Percentiles rank a stretch among this genome's conserved stretches.
phyloP scores from a whole-genome alignment of 1,284 basidiomycete species.

The Puccinia polysora region DNA sequence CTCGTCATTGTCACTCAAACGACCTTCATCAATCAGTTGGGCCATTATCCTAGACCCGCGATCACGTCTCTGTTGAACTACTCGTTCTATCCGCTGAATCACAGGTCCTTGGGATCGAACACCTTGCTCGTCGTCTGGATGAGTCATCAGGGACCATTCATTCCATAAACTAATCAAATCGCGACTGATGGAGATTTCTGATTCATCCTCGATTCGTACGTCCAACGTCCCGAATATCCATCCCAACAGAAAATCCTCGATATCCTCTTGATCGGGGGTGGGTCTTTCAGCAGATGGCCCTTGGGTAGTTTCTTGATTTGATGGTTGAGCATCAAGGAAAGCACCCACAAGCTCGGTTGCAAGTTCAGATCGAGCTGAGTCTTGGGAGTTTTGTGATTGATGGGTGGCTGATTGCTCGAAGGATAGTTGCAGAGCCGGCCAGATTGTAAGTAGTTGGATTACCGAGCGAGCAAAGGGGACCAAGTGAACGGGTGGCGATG shows the following conservation, averaged over 20 bases:
- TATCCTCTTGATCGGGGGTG: no score
- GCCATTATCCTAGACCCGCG: background rate
- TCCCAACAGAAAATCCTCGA: slow-evolving; percentile 10
- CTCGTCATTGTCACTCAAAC: background rate
- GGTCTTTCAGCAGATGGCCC: background rate
- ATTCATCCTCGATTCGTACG: no score
- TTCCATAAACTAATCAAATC: slow-evolving; percentile 6
- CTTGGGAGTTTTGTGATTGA: background rate
- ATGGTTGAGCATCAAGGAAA: no score
- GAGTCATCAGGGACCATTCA: background rate
- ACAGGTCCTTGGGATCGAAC: background rate
- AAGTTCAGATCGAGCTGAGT: background rate
- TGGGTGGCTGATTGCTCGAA: background rate
- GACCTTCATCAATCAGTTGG: background rate
- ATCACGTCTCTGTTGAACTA: background rate
- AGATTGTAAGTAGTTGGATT: slow-evolving; percentile 1
- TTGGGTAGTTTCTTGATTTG: background rate
- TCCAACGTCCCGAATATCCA: slow-evolving; percentile 12
- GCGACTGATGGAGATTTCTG: background rate
- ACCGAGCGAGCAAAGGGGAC: slow-evolving; percentile 12
- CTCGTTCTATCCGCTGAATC: slow-evolving; percentile 5
- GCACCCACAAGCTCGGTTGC: slow-evolving; percentile 18
- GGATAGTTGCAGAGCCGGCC: slow-evolving; percentile 22
- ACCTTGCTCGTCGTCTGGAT: background rate
- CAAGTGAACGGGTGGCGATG: background rate